Percentiles rank a stretch among this genome's conserved stretches.
Evolutionary conservation across 441 rosid genomes (phyloP).

Genomic region (Aquilaria agallochum): DNA sequence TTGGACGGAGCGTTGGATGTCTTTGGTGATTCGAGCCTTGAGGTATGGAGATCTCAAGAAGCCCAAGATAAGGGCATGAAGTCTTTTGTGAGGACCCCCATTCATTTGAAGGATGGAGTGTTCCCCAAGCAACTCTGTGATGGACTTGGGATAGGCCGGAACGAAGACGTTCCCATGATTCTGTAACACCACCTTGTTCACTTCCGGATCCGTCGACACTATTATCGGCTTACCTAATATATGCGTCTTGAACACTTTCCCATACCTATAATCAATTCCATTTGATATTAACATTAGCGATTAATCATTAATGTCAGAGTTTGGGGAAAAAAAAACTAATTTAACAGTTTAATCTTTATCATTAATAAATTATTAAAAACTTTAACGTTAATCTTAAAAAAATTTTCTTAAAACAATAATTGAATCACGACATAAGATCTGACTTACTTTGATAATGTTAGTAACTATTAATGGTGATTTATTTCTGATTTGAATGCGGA

Average conservation of each 20-base stretch:
- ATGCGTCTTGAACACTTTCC: constrained; percentile 68
- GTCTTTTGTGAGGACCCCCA: constrained; percentile 54
- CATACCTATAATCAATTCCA: constrained; percentile 33
- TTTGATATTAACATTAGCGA: too few relatives aligned
- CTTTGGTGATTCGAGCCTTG: constrained; percentile 42
- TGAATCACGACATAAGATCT: too few relatives aligned
- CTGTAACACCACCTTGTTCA: constrained; percentile 66
- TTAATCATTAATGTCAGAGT: not conserved
- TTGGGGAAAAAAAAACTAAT: not conserved
- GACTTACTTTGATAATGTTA: too few relatives aligned
- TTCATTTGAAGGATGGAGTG: constrained; percentile 66
- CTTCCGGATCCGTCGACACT: constrained; percentile 72
- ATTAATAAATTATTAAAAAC: too few relatives aligned
- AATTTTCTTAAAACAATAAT: too few relatives aligned
- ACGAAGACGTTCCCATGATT: constrained; percentile 59
- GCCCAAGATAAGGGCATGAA: constrained; percentile 57
- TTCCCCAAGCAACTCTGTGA: constrained; percentile 50
- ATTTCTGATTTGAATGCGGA: too few relatives aligned
- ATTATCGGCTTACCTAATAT: constrained; percentile 72
- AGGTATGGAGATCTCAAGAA: constrained; percentile 61
- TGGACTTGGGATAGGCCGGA: constrained; percentile 71
- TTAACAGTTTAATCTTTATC: not conserved
- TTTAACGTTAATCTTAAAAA: too few relatives aligned
- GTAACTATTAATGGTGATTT: too few relatives aligned
- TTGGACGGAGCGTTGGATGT: constrained; percentile 42